Conservation (phyloP, 108 stramenopile species). For the Bacterosira constricta region DNA sequence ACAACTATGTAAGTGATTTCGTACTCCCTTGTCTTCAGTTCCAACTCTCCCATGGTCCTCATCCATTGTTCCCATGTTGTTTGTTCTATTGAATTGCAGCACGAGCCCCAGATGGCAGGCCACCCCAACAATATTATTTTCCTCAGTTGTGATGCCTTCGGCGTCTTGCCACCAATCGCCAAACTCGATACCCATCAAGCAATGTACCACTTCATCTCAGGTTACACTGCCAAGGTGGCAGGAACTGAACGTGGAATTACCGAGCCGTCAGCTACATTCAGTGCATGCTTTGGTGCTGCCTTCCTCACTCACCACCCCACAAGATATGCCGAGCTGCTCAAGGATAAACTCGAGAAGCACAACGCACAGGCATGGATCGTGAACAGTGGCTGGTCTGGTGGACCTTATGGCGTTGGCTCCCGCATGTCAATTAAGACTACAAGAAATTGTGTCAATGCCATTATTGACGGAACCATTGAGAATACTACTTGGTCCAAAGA, state of each 20-base stretch:
- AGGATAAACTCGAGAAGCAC: conserved; percentile 89
- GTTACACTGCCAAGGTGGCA: conserved; percentile 98
- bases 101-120: conserved; percentile 92
- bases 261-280: conserved; percentile 93
- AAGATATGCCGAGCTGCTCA: conserved; percentile 92
- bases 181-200: conserved; percentile 92
- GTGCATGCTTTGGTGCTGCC: conserved; percentile 97
- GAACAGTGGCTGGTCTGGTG: conserved; percentile 98
- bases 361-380: conserved; percentile 92
- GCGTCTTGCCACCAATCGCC: conserved; percentile 96
- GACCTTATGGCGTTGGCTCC: conserved; percentile 91
- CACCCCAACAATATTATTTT: conserved; percentile 97
- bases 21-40: neutral
- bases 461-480: conserved; percentile 92
- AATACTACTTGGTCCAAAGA: conserved; percentile 79
- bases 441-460: conserved; percentile 93
- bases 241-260: conserved; percentile 97
- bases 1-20: conserved; percentile 70
- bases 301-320: conserved; percentile 97
- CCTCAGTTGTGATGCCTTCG: conserved; percentile 97
- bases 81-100: conserved; percentile 44
- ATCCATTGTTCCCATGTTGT: neutral
- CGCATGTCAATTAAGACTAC: conserved; percentile 98
- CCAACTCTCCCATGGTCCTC: too few relatives aligned
- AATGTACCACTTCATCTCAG: conserved; percentile 97